Percentiles rank a stretch among this genome's conserved stretches.
Evolutionary conservation across 108 stramenopile genomes (phyloP).

Genomic region (Conticribra guillardii): DNA sequence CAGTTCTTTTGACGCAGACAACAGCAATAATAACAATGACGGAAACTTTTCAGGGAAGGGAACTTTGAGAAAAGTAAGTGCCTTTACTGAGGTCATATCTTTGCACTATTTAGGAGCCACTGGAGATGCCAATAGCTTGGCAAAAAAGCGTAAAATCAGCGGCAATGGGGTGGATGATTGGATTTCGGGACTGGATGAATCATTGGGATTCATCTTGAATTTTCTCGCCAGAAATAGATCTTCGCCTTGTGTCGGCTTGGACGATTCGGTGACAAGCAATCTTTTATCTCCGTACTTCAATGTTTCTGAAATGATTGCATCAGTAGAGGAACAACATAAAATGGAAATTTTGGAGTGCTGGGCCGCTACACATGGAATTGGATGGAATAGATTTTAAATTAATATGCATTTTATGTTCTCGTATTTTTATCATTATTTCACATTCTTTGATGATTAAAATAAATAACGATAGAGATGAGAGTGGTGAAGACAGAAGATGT

Average conservation of each 20-base stretch:
- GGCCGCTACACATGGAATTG: too few species aligned
- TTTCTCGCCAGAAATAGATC: conserved; percentile 10
- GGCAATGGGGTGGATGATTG: background rate
- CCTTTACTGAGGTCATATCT: background rate
- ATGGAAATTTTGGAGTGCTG: too few species aligned
- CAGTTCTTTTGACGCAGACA: background rate
- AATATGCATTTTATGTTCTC: too few species aligned
- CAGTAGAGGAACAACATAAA: too few species aligned
- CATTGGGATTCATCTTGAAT: too few species aligned
- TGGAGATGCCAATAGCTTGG: background rate
- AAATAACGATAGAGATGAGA: too few species aligned
- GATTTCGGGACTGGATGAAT: too few species aligned
- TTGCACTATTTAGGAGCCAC: background rate
- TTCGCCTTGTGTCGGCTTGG: background rate
- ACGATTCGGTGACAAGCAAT: background rate
- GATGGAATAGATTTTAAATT: too few species aligned
- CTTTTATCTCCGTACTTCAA: conserved; percentile 9
- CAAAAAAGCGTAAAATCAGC: background rate
- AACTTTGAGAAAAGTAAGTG: conserved; percentile 15
- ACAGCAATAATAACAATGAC: background rate
- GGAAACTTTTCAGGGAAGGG: conserved; percentile 6
- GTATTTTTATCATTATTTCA: too few species aligned
- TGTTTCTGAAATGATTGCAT: conserved; percentile 13
- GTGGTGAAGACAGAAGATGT: too few species aligned
- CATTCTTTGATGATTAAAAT: too few species aligned